Evolutionary conservation across 2,329 filamentous ascomycete genomes (phyloP).

Genomic region (Beauveria australis): DNA sequence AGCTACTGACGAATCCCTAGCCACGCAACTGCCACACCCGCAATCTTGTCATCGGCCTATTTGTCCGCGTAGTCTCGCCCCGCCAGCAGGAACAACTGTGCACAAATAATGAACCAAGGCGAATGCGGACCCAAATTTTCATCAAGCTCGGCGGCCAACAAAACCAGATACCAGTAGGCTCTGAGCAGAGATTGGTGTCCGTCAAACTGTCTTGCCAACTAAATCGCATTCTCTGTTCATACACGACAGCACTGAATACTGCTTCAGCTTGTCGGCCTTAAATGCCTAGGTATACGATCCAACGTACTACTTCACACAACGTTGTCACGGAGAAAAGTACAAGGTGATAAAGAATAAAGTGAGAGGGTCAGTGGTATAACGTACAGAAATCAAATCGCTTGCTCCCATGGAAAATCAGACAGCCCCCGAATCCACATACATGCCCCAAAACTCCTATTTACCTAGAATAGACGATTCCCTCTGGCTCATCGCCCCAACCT

Average conservation of each 20-base stretch:
- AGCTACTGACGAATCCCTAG: not conserved
- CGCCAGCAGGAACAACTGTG: not conserved
- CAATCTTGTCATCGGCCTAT: not conserved
- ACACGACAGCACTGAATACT: too few species aligned
- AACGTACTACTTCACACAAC: not conserved
- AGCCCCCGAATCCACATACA: not conserved
- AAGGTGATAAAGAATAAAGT: too few species aligned
- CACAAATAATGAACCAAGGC: too few species aligned
- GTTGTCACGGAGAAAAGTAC: not conserved
- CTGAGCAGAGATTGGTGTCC: not conserved
- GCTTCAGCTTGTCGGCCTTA: too few species aligned
- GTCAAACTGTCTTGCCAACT: too few species aligned
- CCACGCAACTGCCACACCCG: not conserved
- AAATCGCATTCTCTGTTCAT: too few species aligned
- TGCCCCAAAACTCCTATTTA: not conserved
- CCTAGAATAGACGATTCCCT: too few species aligned
- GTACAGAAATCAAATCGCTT: conserved; percentile 2
- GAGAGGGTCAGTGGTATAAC: not conserved
- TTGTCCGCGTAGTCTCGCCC: not conserved
- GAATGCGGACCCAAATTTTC: too few species aligned
- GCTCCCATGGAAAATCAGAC: conserved; percentile 3
- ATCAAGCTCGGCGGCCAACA: too few species aligned
- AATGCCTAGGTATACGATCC: not conserved
- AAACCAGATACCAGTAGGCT: too few species aligned
- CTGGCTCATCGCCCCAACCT: not conserved